phyloP scores from a whole-genome alignment of 2,329 filamentous ascomycete species.

The Dactylellina drechsleri region DNA sequence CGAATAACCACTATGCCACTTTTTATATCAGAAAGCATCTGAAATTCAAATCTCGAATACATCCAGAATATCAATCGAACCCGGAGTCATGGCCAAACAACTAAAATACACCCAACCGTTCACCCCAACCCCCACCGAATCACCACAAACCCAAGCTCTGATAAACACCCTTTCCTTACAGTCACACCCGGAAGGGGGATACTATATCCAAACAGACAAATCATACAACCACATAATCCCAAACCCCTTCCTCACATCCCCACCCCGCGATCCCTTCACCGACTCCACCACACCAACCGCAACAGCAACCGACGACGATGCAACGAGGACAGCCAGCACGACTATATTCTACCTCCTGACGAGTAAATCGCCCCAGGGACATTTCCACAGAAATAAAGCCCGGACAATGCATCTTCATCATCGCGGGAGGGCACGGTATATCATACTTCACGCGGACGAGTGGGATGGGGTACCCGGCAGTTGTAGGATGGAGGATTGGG shows the following conservation, averaged over 20 bases:
- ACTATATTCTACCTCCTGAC: slow-evolving; percentile 74
- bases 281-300: slow-evolving; percentile 61
- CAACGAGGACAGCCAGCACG: slow-evolving; percentile 68
- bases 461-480: slow-evolving; percentile 60
- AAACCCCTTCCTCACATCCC: slow-evolving; percentile 65
- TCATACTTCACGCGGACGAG: slow-evolving; percentile 70
- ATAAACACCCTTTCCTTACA: slow-evolving; percentile 65
- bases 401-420: slow-evolving; percentile 74
- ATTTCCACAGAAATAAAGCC: slow-evolving; percentile 69
- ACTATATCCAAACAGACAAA: slow-evolving; percentile 72
- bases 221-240: slow-evolving; percentile 65
- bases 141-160: slow-evolving; percentile 60
- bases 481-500: slow-evolving; percentile 70
- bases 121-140: slow-evolving; percentile 58
- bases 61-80: too few species aligned
- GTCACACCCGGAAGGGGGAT: slow-evolving; percentile 73
- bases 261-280: slow-evolving; percentile 57
- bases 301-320: slow-evolving; percentile 58
- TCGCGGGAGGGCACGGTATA: slow-evolving; percentile 71
- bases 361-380: slow-evolving; percentile 67
- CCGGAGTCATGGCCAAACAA: slow-evolving; percentile 53
- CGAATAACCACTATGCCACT: too few species aligned
- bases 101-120: slow-evolving; percentile 27
- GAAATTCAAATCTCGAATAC: too few species aligned
- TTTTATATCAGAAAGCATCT: too few species aligned